Evolutionary conservation across 2,329 filamentous ascomycete genomes (phyloP), one percentile per base, ranked within the genome.

Genomic region (Sordariomycetes sp.): DNA sequence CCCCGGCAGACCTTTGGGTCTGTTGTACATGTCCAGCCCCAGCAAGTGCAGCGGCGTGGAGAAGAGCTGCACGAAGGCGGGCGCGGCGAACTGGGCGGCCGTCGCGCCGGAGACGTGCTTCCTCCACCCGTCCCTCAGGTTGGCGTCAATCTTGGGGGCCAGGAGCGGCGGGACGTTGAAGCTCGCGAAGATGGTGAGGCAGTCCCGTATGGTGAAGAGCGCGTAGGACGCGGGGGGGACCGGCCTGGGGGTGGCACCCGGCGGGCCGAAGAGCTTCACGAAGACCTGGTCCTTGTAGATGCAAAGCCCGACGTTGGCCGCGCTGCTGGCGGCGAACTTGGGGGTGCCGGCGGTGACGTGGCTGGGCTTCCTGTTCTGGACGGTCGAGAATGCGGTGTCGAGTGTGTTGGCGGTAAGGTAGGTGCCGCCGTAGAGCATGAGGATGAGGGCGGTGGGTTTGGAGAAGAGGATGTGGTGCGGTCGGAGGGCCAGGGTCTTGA

Each of bases 251-350:
- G 63, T 54, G 17, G 51, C 59, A 37, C 57, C 67, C 1, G 64
- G 60, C 0, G 81, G 75, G 10, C 85, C 85, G 54, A 93, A 94
- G 49, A 94, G 72, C 49, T 77, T 75, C 2, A 86, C 86, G 55
- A 90, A 94, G 40, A 82, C 76, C 47, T 80, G 79, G 61, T 94
- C 88, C 58, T 94, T 95, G 70, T 92, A 86, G 30, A 94, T 76
- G 57, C 86, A 86, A 23, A 94, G 69, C 7, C 77, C 75, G 57
- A 94, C 79, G 61, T 95, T 96, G 36, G 87, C 77, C n/a, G 74
- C 62, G 12, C 77, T 83, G 2, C 86, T 90, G 33, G 83, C 79
- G 46, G 77, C 63, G 61, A 96, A 95, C 55, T 95, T 95, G 40
- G 74, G 59, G 0, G 79, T 72, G 36, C 87, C 87, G 8, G 82